Evolutionary conservation across 2,329 filamentous ascomycete species (phyloP), one percentile per base, ranked within the genome.

Genomic region (Claviceps capensis): DNA sequence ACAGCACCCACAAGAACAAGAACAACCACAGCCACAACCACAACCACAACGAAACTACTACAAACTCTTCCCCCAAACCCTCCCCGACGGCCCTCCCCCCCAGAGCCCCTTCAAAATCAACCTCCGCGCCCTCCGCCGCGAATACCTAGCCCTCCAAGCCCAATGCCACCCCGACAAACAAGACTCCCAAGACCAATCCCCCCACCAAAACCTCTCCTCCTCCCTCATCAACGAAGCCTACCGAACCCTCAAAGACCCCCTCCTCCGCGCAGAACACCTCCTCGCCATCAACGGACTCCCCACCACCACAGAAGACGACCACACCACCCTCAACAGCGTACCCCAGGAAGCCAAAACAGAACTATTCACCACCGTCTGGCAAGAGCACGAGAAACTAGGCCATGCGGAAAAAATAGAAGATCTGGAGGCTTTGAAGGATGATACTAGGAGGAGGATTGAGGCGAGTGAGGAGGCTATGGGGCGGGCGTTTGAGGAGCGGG

Each of bases 211-310:
- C 0, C 73, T 83, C n/a, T 93, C 86, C 9, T 79, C 88, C 7
- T 79, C 88, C 7, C 77, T 80, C 26, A 90, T 97, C 66, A 97
- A 97, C 73, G 84, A 89, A 58, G 93, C 93, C 0, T 97, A 94
- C 75, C 84, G 81, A 62, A 95, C 90, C 2, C 78, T 98, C 0
- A 72, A 79, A 48, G 80, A 84, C 59, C 90, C 93, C 16, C 72
- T 98, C 13, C 68, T 79, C 47, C 81, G 93, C 23, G 90, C 91
- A n/a, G 88, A 96, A 66, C 95, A 97, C 65, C 71, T 97, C 5
- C 77, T 97, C 4, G 70, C 84, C 54, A 76, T 83, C 50, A 77
- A 83, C 22, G 42, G 88, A 11, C 7, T 23, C 41, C 9, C 41
- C 11, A 4, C 41, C 17, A 22, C 7, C 41, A 30, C 7, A 30